Conservation (phyloP, 108 stramenopile genomes). For the Cylindrotheca fusiformis region DNA sequence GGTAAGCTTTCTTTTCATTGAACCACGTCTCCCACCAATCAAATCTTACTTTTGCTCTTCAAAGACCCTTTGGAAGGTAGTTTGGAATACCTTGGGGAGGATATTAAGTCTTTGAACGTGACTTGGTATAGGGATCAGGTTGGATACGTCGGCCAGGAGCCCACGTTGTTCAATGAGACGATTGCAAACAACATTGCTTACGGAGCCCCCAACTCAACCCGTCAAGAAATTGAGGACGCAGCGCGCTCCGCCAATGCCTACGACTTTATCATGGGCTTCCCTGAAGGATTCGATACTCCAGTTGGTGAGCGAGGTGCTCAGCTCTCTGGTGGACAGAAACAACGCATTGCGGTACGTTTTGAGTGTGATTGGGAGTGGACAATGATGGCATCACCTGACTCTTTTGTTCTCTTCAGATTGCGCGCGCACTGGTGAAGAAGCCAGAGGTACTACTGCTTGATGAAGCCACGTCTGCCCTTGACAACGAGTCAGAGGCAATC, state of each 20-base stretch:
- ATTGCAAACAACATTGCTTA: conserved; percentile 89
- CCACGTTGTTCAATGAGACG: conserved; percentile 84
- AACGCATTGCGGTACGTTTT: no score
- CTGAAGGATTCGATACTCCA: conserved; percentile 47
- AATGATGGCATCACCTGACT: no score
- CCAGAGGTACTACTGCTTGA: no score
- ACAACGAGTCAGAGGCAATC: no score
- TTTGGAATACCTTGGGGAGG: conserved; percentile 74
- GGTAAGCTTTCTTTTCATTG: conserved; percentile 42
- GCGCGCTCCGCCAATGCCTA: conserved; percentile 85
- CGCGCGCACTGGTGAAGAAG: no score
- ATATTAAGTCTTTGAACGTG: conserved; percentile 72
- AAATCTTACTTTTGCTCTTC: no score
- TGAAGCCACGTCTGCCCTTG: no score
- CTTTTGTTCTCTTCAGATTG: no score
- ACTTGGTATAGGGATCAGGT: conserved; percentile 84
- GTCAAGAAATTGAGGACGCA: conserved; percentile 69
- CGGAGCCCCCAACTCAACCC: conserved; percentile 54
- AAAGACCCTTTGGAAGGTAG: conserved; percentile 36
- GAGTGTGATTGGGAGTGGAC: no score
- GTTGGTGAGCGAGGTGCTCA: no score
- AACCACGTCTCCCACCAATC: neutral
- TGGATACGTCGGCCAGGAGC: conserved; percentile 91
- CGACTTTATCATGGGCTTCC: conserved; percentile 75
- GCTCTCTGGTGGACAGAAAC: no score